Base-by-base conservation (phyloP, 139 green algal genomes). In the Ettlia oleoabundans region DNA sequence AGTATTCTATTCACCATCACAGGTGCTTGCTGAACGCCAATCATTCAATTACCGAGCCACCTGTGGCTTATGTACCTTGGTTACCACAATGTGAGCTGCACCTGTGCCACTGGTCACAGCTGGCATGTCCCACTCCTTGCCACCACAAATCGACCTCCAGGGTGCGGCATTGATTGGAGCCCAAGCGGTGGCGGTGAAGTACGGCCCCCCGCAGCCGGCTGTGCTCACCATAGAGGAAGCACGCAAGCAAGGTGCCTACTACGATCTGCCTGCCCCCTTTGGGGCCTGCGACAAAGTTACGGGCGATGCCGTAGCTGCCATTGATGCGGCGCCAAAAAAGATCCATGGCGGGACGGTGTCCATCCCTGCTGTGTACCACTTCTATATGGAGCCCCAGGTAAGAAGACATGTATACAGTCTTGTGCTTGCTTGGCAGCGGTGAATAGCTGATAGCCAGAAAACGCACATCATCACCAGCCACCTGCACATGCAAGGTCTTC, bases 351-450 rank as follows among this genome's bases (percentile, higher is more conserved):
- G 30, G 38, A 64, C 15, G 30, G 58, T 81, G 75, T 13, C 8
- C 15, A 42, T 81, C 38, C 75, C 75, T 4, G 37, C 19, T 15
- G 79, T 90, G 80, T 69, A 82, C n/a, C 91, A 93, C 65, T 78
- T 92, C 5, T 93, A 95, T 82, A 85, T 95, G 82, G 92, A 95
- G 89, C 85, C 86, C 1, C 90, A 94, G 83, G 70, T 51, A 42
- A 30, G 70, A 2, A n/a, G n/a, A n/a, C n/a, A n/a, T n/a, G n/a
- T n/a, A n/a, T n/a, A n/a, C n/a, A n/a, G n/a, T n/a, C n/a, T n/a
- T n/a, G n/a, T n/a, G n/a, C n/a, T n/a, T n/a, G n/a, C n/a, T n/a
- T n/a, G n/a, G n/a, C n/a, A n/a, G n/a, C n/a, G n/a, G n/a, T n/a
- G n/a, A n/a, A n/a, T n/a, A n/a, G n/a, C n/a, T n/a, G n/a, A n/a